phyloP scores from a whole-genome alignment of 805 yeast species.

The Sporopachydermia lactativora region DNA sequence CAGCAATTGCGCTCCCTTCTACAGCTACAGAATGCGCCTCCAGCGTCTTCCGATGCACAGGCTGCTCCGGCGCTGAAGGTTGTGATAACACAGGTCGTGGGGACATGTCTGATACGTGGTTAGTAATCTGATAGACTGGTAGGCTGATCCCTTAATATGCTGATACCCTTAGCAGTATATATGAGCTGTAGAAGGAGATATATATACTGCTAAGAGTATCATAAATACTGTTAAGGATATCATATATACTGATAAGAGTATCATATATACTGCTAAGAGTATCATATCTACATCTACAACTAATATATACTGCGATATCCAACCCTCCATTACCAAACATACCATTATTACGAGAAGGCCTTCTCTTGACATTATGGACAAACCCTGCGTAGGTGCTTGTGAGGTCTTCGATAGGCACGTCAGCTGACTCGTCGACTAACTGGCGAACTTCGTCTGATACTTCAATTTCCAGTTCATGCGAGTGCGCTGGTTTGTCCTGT shows the following conservation, averaged over 20 bases:
- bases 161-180: too few species aligned
- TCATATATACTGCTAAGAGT: too few species aligned
- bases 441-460: slow-evolving; percentile 1
- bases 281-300: too few species aligned
- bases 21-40: background rate
- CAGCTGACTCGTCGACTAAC: background rate
- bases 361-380: background rate
- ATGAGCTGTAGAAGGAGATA: too few species aligned
- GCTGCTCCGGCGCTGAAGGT: background rate
- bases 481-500: background rate
- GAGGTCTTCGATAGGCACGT: background rate
- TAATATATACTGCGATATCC: too few species aligned
- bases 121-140: too few species aligned
- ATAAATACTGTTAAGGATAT: too few species aligned
- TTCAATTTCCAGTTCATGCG: background rate
- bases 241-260: too few species aligned
- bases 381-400: background rate
- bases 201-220: too few species aligned
- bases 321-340: too few species aligned
- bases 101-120: too few species aligned
- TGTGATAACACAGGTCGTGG: background rate
- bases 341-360: background rate
- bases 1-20: slow-evolving; percentile 1
- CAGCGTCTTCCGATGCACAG: background rate
- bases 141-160: too few species aligned